Percentiles rank a stretch among this genome's conserved stretches.
Conservation (phyloP, 2,329 filamentous ascomycete species). For the Fusarium transvaalense region DNA sequence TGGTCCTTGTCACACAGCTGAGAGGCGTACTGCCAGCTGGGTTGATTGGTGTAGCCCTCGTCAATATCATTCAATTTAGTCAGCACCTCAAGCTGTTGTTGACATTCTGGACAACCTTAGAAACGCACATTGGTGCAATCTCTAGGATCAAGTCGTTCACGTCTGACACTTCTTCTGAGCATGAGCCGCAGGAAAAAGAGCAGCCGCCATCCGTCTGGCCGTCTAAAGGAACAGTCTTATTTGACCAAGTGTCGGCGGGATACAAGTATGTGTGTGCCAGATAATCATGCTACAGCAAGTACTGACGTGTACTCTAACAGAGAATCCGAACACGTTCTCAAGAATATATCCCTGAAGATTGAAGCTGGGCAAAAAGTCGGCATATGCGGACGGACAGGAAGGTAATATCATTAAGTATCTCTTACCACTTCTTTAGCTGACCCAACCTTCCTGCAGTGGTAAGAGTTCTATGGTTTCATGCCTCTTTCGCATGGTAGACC, state of each 20-base stretch:
- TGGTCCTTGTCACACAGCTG: conserved; percentile 36
- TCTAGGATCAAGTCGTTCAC: conserved; percentile 43
- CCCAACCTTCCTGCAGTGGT: conserved; percentile 50
- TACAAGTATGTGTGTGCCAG: conserved; percentile 1
- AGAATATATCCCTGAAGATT: conserved; percentile 19
- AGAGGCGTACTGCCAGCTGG: conserved; percentile 23
- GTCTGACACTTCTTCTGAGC: conserved; percentile 23
- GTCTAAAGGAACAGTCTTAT: conserved; percentile 81
- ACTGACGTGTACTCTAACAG: not conserved
- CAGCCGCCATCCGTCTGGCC: conserved; percentile 81
- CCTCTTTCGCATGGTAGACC: conserved; percentile 60
- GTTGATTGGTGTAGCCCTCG: conserved; percentile 45
- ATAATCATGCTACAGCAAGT: fast-evolving
- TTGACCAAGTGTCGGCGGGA: conserved; percentile 66
- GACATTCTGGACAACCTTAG: conserved; percentile 50
- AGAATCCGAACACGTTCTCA: conserved; percentile 17
- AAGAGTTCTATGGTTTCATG: conserved; percentile 58
- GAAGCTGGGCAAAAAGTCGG: conserved; percentile 36
- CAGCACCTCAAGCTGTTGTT: conserved; percentile 49
- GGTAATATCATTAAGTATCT: not conserved
- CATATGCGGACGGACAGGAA: conserved; percentile 40
- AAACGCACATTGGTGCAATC: conserved; percentile 49
- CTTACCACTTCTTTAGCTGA: not conserved
- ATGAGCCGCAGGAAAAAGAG: conserved; percentile 29
- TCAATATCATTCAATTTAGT: conserved; percentile 50